Base-by-base conservation (phyloP, 73 alveolate genomes). In the Paramecium tetraurelia region DNA sequence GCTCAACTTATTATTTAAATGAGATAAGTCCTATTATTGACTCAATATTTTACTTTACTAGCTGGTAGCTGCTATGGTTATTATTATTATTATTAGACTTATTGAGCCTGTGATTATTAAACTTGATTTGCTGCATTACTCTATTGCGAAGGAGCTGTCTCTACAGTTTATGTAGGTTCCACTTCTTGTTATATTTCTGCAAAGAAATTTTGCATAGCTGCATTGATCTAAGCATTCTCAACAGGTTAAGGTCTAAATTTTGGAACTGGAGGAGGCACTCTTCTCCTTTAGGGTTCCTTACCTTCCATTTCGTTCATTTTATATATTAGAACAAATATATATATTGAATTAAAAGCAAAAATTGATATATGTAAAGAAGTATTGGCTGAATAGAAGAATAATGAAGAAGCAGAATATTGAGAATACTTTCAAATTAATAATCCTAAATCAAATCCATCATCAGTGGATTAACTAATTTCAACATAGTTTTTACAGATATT, bases 191-290 rank as follows among this genome's bases (percentile, higher is more conserved):
- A 35, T 68, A 68, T 68, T 35, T 68, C 85, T 0, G 85, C 85
- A 24, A 68, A 68, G 48, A 68, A 68, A 35, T 68, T 68, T 68
- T 68, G 31, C 53, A 68, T 35, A 33, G 41, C 85, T 31, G 21
- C 41, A 35, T 68, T 68, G 6, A 68, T 68, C 27, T 68, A 33
- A 16, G 41, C 85, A 33, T 68, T 29, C 48, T 68, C 85, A 35
- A 68, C 48, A 12, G 41, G 53, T 20, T 68, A 35, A 68, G 85
- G 22, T 12, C 48, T 68, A 35, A 68, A 68, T 68, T 68, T 68
- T 68, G 85, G 85, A 68, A 68, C 85, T 68, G 85, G 85, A 68
- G 85, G 85, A 21, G 85, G 85, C 48, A 33, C 16, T 68, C 16
- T 68, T 22, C 27, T 68, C n/a, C 35, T 53, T 18, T 53, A 18